phyloP scores from a whole-genome alignment of 345 rosid species.

The Euphorbia peplus region DNA sequence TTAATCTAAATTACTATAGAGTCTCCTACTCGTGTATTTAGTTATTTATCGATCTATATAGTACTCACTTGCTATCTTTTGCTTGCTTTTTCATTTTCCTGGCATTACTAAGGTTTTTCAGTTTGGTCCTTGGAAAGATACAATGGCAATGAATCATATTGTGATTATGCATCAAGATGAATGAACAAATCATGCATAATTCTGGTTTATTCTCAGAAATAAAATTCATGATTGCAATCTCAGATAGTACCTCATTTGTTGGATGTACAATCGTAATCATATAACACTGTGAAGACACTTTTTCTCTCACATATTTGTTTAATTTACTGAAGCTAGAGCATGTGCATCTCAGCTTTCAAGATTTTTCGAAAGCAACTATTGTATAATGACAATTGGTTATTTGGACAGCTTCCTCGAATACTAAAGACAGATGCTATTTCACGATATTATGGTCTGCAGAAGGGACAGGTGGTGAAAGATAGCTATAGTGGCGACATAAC shows the following conservation, averaged over 20 bases:
- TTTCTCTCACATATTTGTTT: background rate
- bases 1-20: background rate
- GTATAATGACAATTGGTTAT: conserved; percentile 6
- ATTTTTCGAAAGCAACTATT: background rate
- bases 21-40: background rate
- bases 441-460: conserved; percentile 38
- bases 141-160: background rate
- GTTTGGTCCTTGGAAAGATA: background rate
- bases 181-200: background rate
- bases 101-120: background rate
- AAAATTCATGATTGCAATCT: background rate
- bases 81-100: background rate
- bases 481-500: conserved; percentile 31
- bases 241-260: background rate
- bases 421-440: conserved; percentile 36
- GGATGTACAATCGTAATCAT: background rate
- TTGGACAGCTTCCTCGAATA: conserved; percentile 35
- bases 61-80: too few relatives aligned
- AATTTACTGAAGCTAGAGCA: background rate
- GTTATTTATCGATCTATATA: background rate
- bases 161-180: background rate
- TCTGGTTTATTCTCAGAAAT: background rate
- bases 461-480: conserved; percentile 41
- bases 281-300: background rate
- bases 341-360: background rate